Evolutionary conservation across 2,329 filamentous ascomycete genomes (phyloP).

Genomic region (Magnaporthales sp.): DNA sequence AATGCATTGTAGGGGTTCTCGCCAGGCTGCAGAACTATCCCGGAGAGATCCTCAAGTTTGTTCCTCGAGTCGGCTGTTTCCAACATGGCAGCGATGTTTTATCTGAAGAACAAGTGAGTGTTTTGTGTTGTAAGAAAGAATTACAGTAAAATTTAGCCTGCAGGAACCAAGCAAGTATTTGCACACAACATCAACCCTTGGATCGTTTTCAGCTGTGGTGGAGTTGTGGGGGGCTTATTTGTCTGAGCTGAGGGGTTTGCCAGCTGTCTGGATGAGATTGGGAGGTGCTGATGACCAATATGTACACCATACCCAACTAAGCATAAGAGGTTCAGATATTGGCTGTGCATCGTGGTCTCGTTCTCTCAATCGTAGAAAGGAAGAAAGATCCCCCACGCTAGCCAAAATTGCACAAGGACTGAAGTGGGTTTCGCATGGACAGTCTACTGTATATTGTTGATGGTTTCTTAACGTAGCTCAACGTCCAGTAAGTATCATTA

Average conservation of each 20-base stretch:
- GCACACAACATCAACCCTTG: background rate
- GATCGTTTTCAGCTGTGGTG: background rate
- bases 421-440: background rate
- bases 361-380: background rate
- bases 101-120: background rate
- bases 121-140: background rate
- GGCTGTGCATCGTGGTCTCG: background rate
- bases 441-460: background rate
- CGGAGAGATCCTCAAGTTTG: slow-evolving; percentile 46
- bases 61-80: slow-evolving; percentile 34
- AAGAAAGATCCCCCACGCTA: background rate
- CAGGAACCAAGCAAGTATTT: too few relatives aligned
- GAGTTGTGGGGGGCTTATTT: background rate
- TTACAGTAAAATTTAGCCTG: background rate
- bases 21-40: slow-evolving; percentile 36
- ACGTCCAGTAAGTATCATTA: background rate
- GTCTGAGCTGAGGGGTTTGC: background rate
- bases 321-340: background rate
- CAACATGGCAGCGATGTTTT: slow-evolving; percentile 18
- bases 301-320: too few relatives aligned
- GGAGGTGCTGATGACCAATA: background rate
- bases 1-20: slow-evolving; percentile 72
- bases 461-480: background rate
- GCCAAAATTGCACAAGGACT: background rate
- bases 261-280: background rate